Conservation (phyloP, 306 rosid species). For the Lathyrus oleraceus region DNA sequence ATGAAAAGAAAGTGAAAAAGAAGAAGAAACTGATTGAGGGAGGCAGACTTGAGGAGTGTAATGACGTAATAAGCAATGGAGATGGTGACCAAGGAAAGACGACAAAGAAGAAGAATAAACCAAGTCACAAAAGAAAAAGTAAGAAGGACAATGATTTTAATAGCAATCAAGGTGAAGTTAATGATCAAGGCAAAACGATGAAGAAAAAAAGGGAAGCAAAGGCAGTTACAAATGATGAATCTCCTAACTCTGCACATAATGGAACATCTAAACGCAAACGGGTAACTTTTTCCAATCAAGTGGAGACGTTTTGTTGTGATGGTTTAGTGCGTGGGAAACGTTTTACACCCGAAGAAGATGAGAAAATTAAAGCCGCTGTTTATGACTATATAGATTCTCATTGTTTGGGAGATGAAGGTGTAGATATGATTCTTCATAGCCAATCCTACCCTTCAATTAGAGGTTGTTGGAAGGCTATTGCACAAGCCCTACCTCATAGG, state of each 20-base stretch:
- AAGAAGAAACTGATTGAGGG: neutral
- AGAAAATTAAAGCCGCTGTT: constrained; percentile 54
- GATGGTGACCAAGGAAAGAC: neutral
- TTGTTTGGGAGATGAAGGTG: constrained; percentile 62
- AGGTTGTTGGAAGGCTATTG: constrained; percentile 75
- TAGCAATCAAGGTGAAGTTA: constrained; percentile 15
- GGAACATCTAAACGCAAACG: constrained; percentile 46
- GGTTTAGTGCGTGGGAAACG: constrained; percentile 56
- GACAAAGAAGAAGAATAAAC: neutral
- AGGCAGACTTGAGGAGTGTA: neutral
- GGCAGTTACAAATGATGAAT: neutral
- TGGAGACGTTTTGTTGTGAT: constrained; percentile 48
- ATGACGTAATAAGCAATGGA: neutral
- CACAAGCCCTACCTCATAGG: constrained; percentile 56
- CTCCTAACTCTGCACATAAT: constrained; percentile 24
- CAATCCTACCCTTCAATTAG: constrained; percentile 22
- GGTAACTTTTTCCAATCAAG: constrained; percentile 64
- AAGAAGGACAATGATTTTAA: constrained; percentile 10
- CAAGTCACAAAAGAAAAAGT: constrained; percentile 1
- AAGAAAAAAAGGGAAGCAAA: neutral
- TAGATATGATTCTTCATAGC: constrained; percentile 54
- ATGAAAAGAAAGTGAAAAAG: neutral
- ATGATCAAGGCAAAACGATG: constrained; percentile 19
- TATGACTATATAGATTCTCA: constrained; percentile 50
- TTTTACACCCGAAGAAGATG: constrained; percentile 73